Percentiles rank a stretch among this genome's conserved stretches.
Evolutionary conservation across 768 basidiomycete species (phyloP).

Genomic region (Collybia mongolica): DNA sequence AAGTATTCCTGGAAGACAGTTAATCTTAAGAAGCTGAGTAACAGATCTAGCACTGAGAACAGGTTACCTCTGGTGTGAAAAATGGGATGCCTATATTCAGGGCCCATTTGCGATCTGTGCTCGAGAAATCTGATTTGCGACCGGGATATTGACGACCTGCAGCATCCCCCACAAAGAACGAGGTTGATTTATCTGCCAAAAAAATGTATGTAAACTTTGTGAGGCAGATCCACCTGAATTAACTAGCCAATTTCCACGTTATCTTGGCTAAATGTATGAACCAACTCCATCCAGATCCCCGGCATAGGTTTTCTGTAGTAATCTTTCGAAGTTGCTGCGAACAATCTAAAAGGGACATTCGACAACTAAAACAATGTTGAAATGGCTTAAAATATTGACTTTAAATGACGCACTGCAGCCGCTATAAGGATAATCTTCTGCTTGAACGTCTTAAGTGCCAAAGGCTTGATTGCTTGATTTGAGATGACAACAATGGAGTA

Average conservation of each 20-base stretch:
- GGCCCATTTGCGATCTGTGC: slow-evolving; percentile 86
- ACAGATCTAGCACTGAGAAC: neutral
- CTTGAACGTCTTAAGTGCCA: slow-evolving; percentile 64
- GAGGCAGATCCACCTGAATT: neutral
- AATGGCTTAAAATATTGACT: neutral
- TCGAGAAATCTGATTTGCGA: slow-evolving; percentile 63
- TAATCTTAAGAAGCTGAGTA: neutral
- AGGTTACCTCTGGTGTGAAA: slow-evolving; percentile 78
- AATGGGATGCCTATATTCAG: slow-evolving; percentile 73
- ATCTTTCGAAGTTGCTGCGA: slow-evolving; percentile 77
- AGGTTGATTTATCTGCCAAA: slow-evolving; percentile 53
- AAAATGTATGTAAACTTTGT: neutral
- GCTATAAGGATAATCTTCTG: slow-evolving; percentile 73
- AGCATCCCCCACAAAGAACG: slow-evolving; percentile 89
- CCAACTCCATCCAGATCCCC: slow-evolving; percentile 81
- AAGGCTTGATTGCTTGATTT: slow-evolving; percentile 66
- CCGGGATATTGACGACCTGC: slow-evolving; percentile 64
- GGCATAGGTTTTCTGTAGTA: slow-evolving; percentile 83
- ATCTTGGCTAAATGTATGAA: slow-evolving; percentile 55
- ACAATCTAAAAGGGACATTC: slow-evolving; percentile 70
- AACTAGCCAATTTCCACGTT: slow-evolving; percentile 63
- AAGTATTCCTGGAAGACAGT: slow-evolving; percentile 68
- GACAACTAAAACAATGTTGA: slow-evolving; percentile 47
- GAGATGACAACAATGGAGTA: slow-evolving; percentile 76
- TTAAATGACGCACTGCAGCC: slow-evolving; percentile 42